Conservation (phyloP, 352 stramenopile genomes). For the Phytophthora ohioensis region DNA sequence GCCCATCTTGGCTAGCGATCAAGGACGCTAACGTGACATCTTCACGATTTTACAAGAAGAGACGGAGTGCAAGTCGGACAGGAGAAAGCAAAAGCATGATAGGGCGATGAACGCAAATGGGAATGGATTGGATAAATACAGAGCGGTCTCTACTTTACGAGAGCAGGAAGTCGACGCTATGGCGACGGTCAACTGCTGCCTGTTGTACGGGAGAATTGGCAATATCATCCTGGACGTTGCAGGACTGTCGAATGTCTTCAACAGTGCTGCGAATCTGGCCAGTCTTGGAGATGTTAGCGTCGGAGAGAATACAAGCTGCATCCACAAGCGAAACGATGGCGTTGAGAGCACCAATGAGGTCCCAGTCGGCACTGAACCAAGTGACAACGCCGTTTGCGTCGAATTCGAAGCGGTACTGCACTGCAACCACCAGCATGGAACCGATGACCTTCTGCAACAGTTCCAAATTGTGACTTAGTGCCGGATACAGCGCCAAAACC, state of each 20-base stretch:
- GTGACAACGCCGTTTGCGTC: slow-evolving; percentile 46
- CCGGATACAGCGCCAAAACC: slow-evolving; percentile 54
- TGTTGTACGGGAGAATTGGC: neutral
- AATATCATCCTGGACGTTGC: slow-evolving; percentile 8
- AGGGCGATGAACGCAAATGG: neutral
- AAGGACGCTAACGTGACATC: slow-evolving; percentile 19
- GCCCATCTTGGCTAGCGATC: slow-evolving; percentile 28
- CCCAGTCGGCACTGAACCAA: slow-evolving; percentile 70
- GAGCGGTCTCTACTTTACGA: slow-evolving; percentile 33
- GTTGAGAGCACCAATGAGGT: slow-evolving; percentile 58
- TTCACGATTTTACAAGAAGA: slow-evolving; percentile 31
- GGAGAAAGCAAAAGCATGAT: slow-evolving; percentile 25
- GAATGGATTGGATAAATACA: slow-evolving; percentile 37
- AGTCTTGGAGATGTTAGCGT: slow-evolving; percentile 63
- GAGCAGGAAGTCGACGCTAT: slow-evolving; percentile 55
- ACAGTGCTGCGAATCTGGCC: slow-evolving; percentile 55
- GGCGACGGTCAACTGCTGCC: slow-evolving; percentile 31
- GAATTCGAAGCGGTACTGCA: slow-evolving; percentile 68
- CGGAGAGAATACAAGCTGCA: slow-evolving; percentile 50
- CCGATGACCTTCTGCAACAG: slow-evolving; percentile 62
- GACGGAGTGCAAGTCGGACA: slow-evolving; percentile 25
- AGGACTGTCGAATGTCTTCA: slow-evolving; percentile 26
- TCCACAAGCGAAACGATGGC: slow-evolving; percentile 56
- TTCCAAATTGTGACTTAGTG: slow-evolving; percentile 47
- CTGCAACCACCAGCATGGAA: slow-evolving; percentile 45